phyloP scores from a whole-genome alignment of 2,329 filamentous ascomycete species.

The Ophiostoma ulmi region DNA sequence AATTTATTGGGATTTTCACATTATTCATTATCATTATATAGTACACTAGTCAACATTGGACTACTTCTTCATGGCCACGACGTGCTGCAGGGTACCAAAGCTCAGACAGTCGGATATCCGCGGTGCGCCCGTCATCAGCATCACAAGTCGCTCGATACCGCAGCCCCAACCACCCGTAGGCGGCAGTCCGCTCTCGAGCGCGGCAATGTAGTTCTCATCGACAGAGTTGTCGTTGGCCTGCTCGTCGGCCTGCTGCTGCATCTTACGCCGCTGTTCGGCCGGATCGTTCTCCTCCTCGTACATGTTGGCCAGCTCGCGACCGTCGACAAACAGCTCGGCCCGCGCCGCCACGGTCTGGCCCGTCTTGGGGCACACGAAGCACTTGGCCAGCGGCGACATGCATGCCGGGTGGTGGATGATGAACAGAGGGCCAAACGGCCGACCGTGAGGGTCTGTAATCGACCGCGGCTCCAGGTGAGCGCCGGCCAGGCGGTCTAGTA shows the following conservation, averaged over 20 bases:
- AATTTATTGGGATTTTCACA: not conserved
- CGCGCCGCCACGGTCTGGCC: constrained; percentile 72
- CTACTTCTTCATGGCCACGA: constrained; percentile 40
- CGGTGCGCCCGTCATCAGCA: constrained; percentile 76
- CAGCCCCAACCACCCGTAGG: constrained; percentile 96
- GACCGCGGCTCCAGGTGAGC: constrained; percentile 66
- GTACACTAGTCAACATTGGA: not conserved
- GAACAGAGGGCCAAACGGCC: constrained; percentile 59
- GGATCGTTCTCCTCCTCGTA: constrained; percentile 98
- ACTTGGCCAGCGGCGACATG: constrained; percentile 88
- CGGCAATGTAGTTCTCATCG: constrained; percentile 79
- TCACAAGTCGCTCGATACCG: constrained; percentile 82
- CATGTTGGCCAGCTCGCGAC: constrained; percentile 85
- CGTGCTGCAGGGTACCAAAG: constrained; percentile 77
- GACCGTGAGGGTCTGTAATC: constrained; percentile 48
- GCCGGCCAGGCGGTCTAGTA: constrained; percentile 76
- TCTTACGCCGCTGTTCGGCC: constrained; percentile 77
- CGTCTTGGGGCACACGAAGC: constrained; percentile 63
- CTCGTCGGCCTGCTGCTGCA: constrained; percentile 52
- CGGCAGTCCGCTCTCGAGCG: constrained; percentile 83
- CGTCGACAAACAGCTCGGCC: constrained; percentile 76
- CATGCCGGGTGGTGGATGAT: constrained; percentile 85
- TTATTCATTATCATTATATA: constrained; percentile 8
- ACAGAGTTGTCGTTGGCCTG: constrained; percentile 45
- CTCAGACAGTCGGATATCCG: constrained; percentile 81